These are phyloP conservation scores for Aspergillus ruber DNA, from an alignment of 2,329 filamentous ascomycete genomes.

Conservation along the genomic window DNA sequence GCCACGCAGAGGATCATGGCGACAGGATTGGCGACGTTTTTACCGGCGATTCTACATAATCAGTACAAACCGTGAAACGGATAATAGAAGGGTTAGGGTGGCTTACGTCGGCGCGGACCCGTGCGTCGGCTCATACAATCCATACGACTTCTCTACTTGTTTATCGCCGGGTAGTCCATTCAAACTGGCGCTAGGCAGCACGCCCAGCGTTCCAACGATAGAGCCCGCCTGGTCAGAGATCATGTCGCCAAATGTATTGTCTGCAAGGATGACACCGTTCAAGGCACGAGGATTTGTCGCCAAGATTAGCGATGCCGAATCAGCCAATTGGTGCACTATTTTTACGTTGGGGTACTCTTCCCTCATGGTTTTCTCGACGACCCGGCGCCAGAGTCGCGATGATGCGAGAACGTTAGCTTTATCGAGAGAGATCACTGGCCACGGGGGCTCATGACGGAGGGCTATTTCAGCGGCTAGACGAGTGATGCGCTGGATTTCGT, in stretches of 20 bases:
- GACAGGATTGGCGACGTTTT: constrained; percentile 81
- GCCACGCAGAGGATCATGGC: constrained; percentile 83
- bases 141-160: constrained; percentile 65
- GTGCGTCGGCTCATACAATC: constrained; percentile 92
- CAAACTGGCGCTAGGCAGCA: constrained; percentile 78
- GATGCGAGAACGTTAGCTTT: constrained; percentile 93
- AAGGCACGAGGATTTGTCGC: constrained; percentile 78
- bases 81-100: not conserved
- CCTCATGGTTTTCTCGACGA: constrained; percentile 70
- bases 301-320: constrained; percentile 86
- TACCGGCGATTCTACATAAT: constrained; percentile 65
- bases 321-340: constrained; percentile 79
- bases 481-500: constrained; percentile 76
- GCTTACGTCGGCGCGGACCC: constrained; percentile 42
- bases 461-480: constrained; percentile 73
- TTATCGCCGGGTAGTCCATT: constrained; percentile 69
- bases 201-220: constrained; percentile 77
- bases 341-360: constrained; percentile 78
- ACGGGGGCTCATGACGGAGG: constrained; percentile 61
- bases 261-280: constrained; percentile 82
- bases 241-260: constrained; percentile 89
- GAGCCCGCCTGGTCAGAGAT: constrained; percentile 87
- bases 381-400: constrained; percentile 75
- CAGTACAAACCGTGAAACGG: not conserved
- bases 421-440: constrained; percentile 75